Evolutionary conservation across 139 green algal genomes (phyloP), one percentile per base, ranked within the genome.

Genomic region (Chlorella vulgaris): DNA sequence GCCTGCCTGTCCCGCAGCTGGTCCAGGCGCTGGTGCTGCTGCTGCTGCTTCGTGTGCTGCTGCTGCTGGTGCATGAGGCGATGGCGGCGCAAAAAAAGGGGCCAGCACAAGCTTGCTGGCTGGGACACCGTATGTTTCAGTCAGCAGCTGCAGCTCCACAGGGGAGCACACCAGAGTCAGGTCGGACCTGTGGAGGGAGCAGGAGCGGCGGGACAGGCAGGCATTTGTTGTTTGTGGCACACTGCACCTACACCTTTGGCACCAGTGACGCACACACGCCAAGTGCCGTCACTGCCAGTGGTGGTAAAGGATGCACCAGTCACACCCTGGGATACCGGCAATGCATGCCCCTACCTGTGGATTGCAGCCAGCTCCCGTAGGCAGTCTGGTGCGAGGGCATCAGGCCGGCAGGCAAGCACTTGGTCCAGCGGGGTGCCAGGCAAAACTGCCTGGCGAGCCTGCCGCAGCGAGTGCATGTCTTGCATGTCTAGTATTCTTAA

Each of bases 401-500:
- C 24, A 19, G 90, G 90, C 21, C 43, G 70, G 47, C n/a, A n/a
- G n/a, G n/a, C n/a, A n/a, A n/a, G n/a, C n/a, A n/a, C n/a, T n/a
- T n/a, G n/a, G n/a, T n/a, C n/a, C n/a, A n/a, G n/a, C n/a, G n/a
- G n/a, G n/a, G n/a, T n/a, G n/a, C n/a, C 29, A 35, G 7, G 66
- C 53, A 63, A 91, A 26, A 69, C 21, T 35, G 0, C 35, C 77
- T 86, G 74, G 36, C 84, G 78, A 4, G 31, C 74, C 50, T 65
- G 47, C 33, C 86, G 76, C n/a, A 94, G 71, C 26, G 79, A 83
- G 68, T 93, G 88, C 29, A 90, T 66, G 76, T 94, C 91, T 70
- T 93, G 90, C 85, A 91, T 93, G 79, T 94, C 91, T 5, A 94
- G 82, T 10, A 93, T 75, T 2, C 88, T 69, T 43, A 90, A 39